A percentile compares a stretch with the other conserved stretches of the same genome.
Conservation (phyloP, 176 grass and related monocot genomes). For the Themeda triandra region DNA sequence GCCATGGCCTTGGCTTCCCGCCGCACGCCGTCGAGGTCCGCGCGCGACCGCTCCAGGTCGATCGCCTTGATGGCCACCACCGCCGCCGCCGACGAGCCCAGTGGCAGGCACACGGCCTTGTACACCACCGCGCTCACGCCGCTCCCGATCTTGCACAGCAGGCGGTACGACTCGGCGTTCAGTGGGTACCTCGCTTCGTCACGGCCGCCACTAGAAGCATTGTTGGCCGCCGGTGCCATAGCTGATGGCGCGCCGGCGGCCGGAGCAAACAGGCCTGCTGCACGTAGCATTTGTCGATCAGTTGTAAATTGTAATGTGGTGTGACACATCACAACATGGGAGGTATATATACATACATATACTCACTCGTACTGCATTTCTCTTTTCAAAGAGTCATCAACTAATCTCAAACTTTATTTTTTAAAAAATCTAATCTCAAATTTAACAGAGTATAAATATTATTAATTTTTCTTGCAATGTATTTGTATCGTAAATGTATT, state of each 20-base stretch:
- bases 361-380: background rate
- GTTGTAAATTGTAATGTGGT: background rate
- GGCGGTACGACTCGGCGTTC: conserved; percentile 52
- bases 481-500: background rate
- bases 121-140: conserved; percentile 88
- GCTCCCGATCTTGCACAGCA: conserved; percentile 68
- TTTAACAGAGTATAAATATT: background rate
- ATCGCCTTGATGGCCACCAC: conserved; percentile 37
- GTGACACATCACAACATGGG: background rate
- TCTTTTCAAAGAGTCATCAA: background rate
- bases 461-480: background rate
- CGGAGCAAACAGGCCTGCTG: conserved; percentile 6
- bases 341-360: background rate
- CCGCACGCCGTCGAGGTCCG: conserved; percentile 84
- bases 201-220: background rate
- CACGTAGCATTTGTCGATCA: background rate
- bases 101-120: conserved; percentile 74
- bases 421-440: background rate
- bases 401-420: background rate
- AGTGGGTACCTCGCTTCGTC: conserved; percentile 45
- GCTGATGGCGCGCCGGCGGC: background rate
- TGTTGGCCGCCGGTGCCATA: conserved; percentile 31
- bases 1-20: conserved; percentile 92
- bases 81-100: conserved; percentile 29
- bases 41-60: conserved; percentile 64